These are phyloP conservation scores for Metschnikowia cerradonensis DNA, from an alignment of 805 yeast species.

Conservation along the genomic window DNA sequence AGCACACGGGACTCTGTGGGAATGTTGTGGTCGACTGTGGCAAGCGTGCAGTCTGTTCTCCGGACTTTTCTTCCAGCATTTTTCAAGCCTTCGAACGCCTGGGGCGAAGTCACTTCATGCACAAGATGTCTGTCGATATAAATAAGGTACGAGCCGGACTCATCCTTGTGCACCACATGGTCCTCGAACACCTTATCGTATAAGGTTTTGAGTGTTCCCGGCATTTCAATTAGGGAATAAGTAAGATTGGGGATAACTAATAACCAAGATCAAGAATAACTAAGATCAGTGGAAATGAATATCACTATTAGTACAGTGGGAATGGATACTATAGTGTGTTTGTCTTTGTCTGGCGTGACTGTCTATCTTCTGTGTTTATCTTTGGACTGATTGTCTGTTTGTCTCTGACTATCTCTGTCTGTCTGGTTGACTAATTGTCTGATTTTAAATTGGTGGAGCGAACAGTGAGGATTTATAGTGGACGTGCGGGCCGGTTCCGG, in stretches of 20 bases:
- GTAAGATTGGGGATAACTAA: too few relatives aligned
- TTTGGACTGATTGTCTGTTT: too few relatives aligned
- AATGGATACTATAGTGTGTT: too few relatives aligned
- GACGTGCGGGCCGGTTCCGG: constrained; percentile 17
- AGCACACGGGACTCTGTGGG: constrained; percentile 86
- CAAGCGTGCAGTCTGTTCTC: constrained; percentile 88
- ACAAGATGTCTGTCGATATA: constrained; percentile 96
- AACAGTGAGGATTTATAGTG: neutral
- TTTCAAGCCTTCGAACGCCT: constrained; percentile 93
- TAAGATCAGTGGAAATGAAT: too few relatives aligned
- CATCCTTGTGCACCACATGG: constrained; percentile 88
- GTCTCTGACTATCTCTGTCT: too few relatives aligned
- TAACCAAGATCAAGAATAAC: too few relatives aligned
- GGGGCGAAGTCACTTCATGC: constrained; percentile 98
- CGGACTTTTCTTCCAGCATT: constrained; percentile 87
- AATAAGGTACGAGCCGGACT: constrained; percentile 77
- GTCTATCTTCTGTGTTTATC: too few relatives aligned
- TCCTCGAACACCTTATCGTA: constrained; percentile 96
- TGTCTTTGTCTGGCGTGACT: too few relatives aligned
- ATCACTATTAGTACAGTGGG: too few relatives aligned
- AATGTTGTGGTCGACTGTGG: constrained; percentile 95
- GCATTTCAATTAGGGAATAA: neutral
- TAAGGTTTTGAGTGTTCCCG: constrained; percentile 46
- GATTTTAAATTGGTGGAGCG: neutral
- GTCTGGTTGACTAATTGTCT: too few relatives aligned